Evolutionary conservation across 495 filamentous ascomycete species (phyloP).

Genomic region (Geopyxis carbonaria): DNA sequence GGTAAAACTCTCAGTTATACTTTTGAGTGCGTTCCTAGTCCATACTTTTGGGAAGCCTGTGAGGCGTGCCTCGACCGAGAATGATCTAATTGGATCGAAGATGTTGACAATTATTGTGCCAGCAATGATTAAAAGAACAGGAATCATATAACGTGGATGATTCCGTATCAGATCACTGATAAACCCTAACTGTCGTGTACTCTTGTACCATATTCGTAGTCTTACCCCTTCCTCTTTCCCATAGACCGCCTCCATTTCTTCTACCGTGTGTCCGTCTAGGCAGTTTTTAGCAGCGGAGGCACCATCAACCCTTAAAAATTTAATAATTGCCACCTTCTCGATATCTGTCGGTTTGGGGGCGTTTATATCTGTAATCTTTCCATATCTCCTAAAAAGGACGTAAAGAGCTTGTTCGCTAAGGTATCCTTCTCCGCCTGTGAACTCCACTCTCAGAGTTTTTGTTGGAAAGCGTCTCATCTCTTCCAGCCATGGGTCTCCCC

Average conservation of each 20-base stretch:
- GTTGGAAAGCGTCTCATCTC: slow-evolving; percentile 75
- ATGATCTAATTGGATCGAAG: slow-evolving; percentile 84
- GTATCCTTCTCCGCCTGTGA: slow-evolving; percentile 53
- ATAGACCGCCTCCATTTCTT: slow-evolving; percentile 37
- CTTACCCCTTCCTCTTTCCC: no score
- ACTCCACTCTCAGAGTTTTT: slow-evolving; percentile 59
- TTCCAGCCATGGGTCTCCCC: slow-evolving; percentile 80
- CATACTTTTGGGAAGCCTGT: no score
- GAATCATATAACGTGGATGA: slow-evolving; percentile 80
- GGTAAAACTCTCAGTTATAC: no score
- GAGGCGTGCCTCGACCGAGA: slow-evolving; percentile 76
- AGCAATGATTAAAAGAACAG: slow-evolving; percentile 56
- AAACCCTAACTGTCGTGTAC: slow-evolving; percentile 53
- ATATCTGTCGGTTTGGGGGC: slow-evolving; percentile 60
- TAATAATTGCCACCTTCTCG: slow-evolving; percentile 60
- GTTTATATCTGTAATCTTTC: slow-evolving; percentile 63
- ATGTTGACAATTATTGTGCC: slow-evolving; percentile 75
- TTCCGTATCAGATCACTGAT: slow-evolving; percentile 76
- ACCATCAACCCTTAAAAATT: slow-evolving; percentile 51
- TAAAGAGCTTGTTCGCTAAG: slow-evolving; percentile 77
- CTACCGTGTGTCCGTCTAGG: slow-evolving; percentile 69
- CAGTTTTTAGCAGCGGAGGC: slow-evolving; percentile 76
- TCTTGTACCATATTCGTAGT: slow-evolving; percentile 66
- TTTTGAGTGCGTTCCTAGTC: no score
- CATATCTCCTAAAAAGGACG: slow-evolving; percentile 69